phyloP scores from a whole-genome alignment of 305 asterid genomes.

The Rubia tinctorum region DNA sequence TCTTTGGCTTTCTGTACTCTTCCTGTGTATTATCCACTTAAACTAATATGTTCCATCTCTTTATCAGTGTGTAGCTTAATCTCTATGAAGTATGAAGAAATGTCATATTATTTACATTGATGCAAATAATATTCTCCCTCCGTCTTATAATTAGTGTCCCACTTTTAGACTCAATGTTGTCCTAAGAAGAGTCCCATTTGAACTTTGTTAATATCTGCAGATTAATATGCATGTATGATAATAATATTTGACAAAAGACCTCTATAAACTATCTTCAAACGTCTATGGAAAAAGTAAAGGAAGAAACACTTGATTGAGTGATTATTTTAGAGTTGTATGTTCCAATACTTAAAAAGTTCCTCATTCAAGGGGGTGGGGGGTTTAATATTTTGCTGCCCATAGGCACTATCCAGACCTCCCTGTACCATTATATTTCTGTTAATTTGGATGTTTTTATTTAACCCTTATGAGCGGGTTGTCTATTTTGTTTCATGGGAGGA shows the following conservation, averaged over 20 bases:
- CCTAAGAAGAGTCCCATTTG: neutral
- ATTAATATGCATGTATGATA: neutral
- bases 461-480: neutral
- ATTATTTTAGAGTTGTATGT: neutral
- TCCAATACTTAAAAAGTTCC: neutral
- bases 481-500: constrained; percentile 1
- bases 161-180: neutral
- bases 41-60: no score
- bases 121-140: neutral
- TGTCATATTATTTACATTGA: neutral
- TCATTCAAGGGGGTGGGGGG: neutral
- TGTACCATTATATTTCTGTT: neutral
- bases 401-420: neutral
- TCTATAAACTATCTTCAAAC: neutral
- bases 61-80: neutral
- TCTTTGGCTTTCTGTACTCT: neutral
- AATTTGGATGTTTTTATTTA: neutral
- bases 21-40: neutral
- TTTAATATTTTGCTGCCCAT: neutral
- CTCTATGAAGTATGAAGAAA: neutral
- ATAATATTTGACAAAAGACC: neutral
- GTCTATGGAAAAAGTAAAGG: neutral
- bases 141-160: neutral
- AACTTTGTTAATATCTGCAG: neutral
- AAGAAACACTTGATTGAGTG: neutral